phyloP scores from a whole-genome alignment of 352 stramenopile genomes.

The Aphanomyces euteiches region DNA sequence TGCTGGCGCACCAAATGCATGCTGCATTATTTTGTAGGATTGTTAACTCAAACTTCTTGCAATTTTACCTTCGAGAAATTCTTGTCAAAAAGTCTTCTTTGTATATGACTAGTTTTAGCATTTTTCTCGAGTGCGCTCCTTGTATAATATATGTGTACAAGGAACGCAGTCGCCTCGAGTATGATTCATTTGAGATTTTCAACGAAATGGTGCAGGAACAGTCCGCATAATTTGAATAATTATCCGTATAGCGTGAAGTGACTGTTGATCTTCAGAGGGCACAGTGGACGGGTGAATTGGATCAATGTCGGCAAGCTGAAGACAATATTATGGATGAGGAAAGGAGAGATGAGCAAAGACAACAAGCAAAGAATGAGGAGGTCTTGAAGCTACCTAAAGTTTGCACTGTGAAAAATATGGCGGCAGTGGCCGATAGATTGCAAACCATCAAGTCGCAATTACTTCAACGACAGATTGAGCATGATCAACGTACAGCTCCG shows the following conservation, averaged over 20 bases:
- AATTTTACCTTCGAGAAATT: too few relatives aligned
- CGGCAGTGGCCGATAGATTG: conserved; percentile 8
- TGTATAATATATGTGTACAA: too few relatives aligned
- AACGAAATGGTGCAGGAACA: too few relatives aligned
- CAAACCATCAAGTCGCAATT: conserved; percentile 17
- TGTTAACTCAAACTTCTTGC: too few relatives aligned
- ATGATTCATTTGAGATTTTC: too few relatives aligned
- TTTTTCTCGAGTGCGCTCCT: too few relatives aligned
- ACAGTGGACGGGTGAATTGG: neutral
- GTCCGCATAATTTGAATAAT: too few relatives aligned
- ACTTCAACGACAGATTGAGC: conserved; percentile 13
- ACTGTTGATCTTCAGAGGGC: neutral
- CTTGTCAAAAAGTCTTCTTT: too few relatives aligned
- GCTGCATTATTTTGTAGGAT: too few relatives aligned
- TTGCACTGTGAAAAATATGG: neutral
- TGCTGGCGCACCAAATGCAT: too few relatives aligned
- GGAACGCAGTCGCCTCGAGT: too few relatives aligned
- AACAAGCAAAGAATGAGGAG: conserved; percentile 3
- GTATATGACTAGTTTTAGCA: too few relatives aligned
- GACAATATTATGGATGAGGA: conserved; percentile 1
- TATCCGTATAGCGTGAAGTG: neutral
- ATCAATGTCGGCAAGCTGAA: neutral
- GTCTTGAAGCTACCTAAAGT: neutral
- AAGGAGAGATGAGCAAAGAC: neutral
- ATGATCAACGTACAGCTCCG: neutral